phyloP scores from a whole-genome alignment of 257 asterid species.

The Euphrasia confusa region DNA sequence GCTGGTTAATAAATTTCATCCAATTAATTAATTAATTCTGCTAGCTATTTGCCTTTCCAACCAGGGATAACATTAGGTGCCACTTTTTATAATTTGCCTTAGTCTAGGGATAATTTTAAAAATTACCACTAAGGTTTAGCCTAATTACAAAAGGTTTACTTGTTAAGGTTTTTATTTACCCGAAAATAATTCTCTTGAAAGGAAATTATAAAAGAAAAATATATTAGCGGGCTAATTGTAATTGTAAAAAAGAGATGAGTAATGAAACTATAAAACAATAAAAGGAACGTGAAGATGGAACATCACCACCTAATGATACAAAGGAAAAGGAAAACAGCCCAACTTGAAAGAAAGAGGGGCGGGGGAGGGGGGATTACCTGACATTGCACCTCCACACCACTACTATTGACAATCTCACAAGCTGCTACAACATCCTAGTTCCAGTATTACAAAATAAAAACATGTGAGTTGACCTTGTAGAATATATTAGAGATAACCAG shows the following conservation, averaged over 20 bases:
- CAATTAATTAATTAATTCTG: constrained; percentile 4
- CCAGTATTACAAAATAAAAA: constrained; percentile 25
- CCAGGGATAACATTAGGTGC: not conserved
- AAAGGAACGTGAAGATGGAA: not conserved
- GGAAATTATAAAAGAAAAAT: not conserved
- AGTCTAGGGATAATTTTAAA: not conserved
- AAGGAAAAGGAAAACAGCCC: not conserved
- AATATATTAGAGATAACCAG: constrained; percentile 15
- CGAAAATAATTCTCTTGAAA: not conserved
- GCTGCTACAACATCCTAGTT: constrained; percentile 97
- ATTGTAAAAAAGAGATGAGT: not conserved
- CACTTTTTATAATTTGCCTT: not conserved
- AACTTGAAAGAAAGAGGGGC: not conserved
- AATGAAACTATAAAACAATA: not conserved
- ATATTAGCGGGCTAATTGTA: not conserved
- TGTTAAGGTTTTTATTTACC: not conserved
- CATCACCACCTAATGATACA: not conserved
- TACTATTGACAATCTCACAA: constrained; percentile 93
- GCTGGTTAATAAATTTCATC: constrained; percentile 6
- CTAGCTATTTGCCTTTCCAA: not conserved
- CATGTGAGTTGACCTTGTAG: constrained; percentile 22
- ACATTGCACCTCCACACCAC: constrained; percentile 83
- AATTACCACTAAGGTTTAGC: not conserved
- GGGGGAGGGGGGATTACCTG: constrained; percentile 47
- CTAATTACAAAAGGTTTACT: not conserved